Evolutionary conservation across 163 green algal species (phyloP), one percentile per base, ranked within the genome.

Genomic region (Scenedesmus sp.): DNA sequence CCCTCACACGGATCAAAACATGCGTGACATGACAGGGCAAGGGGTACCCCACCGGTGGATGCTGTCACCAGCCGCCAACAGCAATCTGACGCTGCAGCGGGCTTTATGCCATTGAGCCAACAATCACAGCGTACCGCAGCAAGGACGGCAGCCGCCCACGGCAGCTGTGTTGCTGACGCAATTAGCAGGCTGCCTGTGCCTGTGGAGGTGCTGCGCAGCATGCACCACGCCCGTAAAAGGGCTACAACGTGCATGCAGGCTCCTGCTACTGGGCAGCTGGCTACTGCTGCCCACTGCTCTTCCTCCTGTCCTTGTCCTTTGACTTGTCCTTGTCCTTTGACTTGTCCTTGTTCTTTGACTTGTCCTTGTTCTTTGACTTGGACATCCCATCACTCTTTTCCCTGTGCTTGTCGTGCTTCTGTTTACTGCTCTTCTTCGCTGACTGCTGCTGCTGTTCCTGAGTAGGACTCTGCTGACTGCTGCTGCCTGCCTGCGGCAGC

Each of bases 321-420:
- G 26, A 46, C 64, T 89, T 82, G 84, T 62, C 23, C 57, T 88
- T 73, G n/a, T 62, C 55, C 13, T 88, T 20, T 16, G 16, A 16
- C 16, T 77, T 52, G 55, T 73, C 82, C 57, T 88, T 73, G 13
- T 73, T 23, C 81, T 86, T 86, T 52, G n/a, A 1, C 82, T 87
- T 46, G 34, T 82, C 57, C 4, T 89, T 57, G n/a, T 81, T 57
- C 15, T 76, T 60, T 8, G 13, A 20, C 64, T 89, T 82, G 84
- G 34, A 46, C 34, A 46, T 46, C 34, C 46, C 26, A 54, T 84
- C 77, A 57, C 77, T 57, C 77, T 23, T 57, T 23, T 57, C 77
- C 26, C 77, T 57, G 79, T 86, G 52, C 46, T 86, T 56, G 76
- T 55, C 18, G 67, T 88, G 83, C 57, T 88, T 88, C 18, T 74